These are phyloP conservation scores for Wickerhamiella australiensis DNA, from an alignment of 805 yeast genomes.

Conservation along the genomic window DNA sequence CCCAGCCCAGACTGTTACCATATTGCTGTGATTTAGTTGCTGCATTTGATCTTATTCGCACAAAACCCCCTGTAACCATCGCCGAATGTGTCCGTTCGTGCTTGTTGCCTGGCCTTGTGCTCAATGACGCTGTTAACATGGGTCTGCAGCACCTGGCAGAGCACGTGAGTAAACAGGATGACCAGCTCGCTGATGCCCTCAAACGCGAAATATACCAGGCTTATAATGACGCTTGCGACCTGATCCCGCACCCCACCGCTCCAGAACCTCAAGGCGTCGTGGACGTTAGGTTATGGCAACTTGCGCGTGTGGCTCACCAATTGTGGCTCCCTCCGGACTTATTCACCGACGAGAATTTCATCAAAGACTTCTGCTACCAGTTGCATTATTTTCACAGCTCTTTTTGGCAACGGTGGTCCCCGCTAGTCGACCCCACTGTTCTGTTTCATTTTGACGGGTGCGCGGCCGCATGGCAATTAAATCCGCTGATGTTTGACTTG, in stretches of 20 bases:
- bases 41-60: slow-evolving; percentile 1
- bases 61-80: slow-evolving; percentile 5
- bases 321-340: slow-evolving; percentile 29
- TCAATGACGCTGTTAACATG: slow-evolving; percentile 51
- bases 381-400: slow-evolving; percentile 55
- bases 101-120: slow-evolving; percentile 58
- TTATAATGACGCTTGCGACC: slow-evolving; percentile 29
- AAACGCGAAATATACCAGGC: slow-evolving; percentile 38
- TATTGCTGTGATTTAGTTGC: slow-evolving; percentile 2
- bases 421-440: slow-evolving; percentile 64
- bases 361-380: slow-evolving; percentile 50
- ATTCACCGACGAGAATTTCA: slow-evolving; percentile 43
- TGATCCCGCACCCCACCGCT: slow-evolving; percentile 1
- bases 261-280: slow-evolving; percentile 9
- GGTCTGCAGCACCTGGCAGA: slow-evolving; percentile 43
- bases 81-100: slow-evolving; percentile 13
- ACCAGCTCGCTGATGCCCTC: slow-evolving; percentile 40
- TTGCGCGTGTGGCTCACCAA: slow-evolving; percentile 6
- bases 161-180: slow-evolving; percentile 37
- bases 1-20: slow-evolving; percentile 5
- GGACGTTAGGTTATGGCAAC: slow-evolving; percentile 8
- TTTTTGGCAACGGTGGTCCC: slow-evolving; percentile 63
- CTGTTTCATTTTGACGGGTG: slow-evolving; percentile 37
- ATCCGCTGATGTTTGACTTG: slow-evolving; percentile 70
- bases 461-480: slow-evolving; percentile 26